Evolutionary conservation across 192 early-diverging fungal genomes (phyloP), one percentile per base, ranked within the genome.

Genomic region (Umbelopsis sp.): DNA sequence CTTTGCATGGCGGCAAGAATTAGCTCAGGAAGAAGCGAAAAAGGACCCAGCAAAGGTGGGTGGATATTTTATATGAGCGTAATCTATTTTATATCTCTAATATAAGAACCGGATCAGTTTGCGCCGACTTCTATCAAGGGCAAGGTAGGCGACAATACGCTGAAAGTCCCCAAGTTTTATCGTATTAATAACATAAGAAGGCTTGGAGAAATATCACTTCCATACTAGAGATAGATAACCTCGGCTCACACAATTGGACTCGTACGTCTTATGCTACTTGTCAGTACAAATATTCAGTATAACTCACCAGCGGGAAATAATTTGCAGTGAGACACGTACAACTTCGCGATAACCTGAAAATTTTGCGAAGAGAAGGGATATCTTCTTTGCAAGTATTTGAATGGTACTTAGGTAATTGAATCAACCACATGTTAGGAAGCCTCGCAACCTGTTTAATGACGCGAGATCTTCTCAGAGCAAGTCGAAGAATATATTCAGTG

Each of bases 291-390:
- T 12, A 52, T 52, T 23, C 25, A 52, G 0, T 10, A 1, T 41
- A 41, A 6, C 37, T 41, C 37, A 41, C 37, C 5, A 6, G 6
- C 10, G 5, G 0, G 5, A 41, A 41, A 4, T 41, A 6, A 41
- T 41, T 10, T 41, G 5, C 55, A 61, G 55, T 61, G 55, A 25
- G 55, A 61, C 55, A 61, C 30, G 55, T 61, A n/a, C 55, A 61
- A 3, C 30, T 61, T 15, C 55, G 55, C 12, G 55, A 61, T n/a
- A 61, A 61, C 55, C 55, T 61, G 15, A 61, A 61, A 61, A 35
- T 61, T 35, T 33, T 61, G 25, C 55, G 55, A 61, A 27, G 55
- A 37, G 55, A 61, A 61, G 55, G 55, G 27, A 61, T 61, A 61
- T 35, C 27, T 33, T 61, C 55, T 18, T n/a, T 18, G 12, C 27